phyloP scores from a whole-genome alignment of 148 eudicot genomes.

The Silene uniflora region DNA sequence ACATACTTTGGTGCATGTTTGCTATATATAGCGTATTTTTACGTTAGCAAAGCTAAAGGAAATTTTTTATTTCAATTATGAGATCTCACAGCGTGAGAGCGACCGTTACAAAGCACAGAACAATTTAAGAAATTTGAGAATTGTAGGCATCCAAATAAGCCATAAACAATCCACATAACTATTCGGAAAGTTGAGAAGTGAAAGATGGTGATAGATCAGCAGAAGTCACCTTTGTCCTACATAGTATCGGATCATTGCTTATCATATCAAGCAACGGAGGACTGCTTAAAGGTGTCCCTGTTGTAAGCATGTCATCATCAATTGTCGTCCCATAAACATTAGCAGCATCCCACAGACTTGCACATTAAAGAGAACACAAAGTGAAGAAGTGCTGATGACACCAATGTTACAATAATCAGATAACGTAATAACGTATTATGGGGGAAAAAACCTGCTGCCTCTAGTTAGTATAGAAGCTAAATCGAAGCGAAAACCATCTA shows the following conservation, averaged over 20 bases:
- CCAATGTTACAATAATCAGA: neutral
- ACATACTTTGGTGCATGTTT: neutral
- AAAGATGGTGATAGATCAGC: constrained; percentile 2
- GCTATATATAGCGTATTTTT: neutral
- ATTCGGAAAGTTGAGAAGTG: neutral
- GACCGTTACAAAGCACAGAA: neutral
- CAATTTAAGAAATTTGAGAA: neutral
- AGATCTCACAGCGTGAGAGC: too few relatives aligned
- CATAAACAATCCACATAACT: neutral
- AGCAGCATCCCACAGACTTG: constrained; percentile 77
- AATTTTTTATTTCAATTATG: neutral
- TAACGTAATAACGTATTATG: neutral
- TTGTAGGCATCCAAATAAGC: neutral
- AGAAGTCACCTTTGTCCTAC: constrained; percentile 61
- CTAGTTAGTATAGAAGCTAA: constrained; percentile 97
- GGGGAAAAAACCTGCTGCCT: constrained; percentile 68
- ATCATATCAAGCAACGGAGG: constrained; percentile 96
- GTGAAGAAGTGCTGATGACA: neutral
- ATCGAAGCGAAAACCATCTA: constrained; percentile 99
- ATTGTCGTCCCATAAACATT: constrained; percentile 69
- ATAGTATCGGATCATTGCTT: constrained; percentile 89
- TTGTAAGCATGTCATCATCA: constrained; percentile 59
- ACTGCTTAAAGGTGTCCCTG: constrained; percentile 76
- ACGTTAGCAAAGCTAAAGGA: neutral
- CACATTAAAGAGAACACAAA: constrained; percentile 22